Percentiles rank a stretch among this genome's conserved stretches.
Evolutionary conservation across 371 early-diverging fungal genomes (phyloP).

Genomic region (Mortierella sp.): DNA sequence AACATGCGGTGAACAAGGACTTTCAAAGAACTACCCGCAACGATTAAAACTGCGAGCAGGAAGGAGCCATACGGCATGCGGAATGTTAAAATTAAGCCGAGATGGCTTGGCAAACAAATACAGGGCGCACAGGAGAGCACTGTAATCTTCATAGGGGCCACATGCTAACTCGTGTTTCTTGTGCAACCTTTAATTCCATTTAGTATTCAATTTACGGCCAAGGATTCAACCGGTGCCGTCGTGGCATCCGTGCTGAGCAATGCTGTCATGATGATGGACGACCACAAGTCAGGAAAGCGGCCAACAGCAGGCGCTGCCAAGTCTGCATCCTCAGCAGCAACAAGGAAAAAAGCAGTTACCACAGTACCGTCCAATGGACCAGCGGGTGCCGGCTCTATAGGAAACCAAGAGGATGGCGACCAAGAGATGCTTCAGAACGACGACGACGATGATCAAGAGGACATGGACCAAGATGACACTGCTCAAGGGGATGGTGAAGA

Average conservation of each 20-base stretch:
- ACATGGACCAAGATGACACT: slow-evolving; percentile 48
- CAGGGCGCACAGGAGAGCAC: slow-evolving; percentile 14
- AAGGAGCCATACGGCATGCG: background rate
- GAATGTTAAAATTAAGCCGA: background rate
- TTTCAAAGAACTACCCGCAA: background rate
- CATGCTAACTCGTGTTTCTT: slow-evolving; percentile 1
- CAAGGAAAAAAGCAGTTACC: background rate
- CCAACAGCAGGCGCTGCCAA: slow-evolving; percentile 43
- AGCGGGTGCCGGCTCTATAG: slow-evolving; percentile 8
- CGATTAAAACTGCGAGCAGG: background rate
- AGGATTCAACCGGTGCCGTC: slow-evolving; percentile 77
- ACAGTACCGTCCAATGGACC: background rate
- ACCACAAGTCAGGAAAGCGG: slow-evolving; percentile 91
- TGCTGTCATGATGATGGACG: slow-evolving; percentile 97
- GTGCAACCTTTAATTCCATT: slow-evolving; percentile 4
- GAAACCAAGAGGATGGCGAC: slow-evolving; percentile 5
- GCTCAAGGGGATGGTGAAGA: slow-evolving; percentile 39
- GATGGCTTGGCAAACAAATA: slow-evolving; percentile 43
- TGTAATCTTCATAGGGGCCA: background rate
- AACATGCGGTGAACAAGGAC: background rate
- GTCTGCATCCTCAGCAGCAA: slow-evolving; percentile 23
- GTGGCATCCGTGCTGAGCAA: slow-evolving; percentile 90
- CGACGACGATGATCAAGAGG: slow-evolving; percentile 35
- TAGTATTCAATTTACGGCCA: slow-evolving; percentile 82
- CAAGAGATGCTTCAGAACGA: slow-evolving; percentile 18